Conservation (phyloP, 345 rosid species). For the Bretschneidera sinensis region DNA sequence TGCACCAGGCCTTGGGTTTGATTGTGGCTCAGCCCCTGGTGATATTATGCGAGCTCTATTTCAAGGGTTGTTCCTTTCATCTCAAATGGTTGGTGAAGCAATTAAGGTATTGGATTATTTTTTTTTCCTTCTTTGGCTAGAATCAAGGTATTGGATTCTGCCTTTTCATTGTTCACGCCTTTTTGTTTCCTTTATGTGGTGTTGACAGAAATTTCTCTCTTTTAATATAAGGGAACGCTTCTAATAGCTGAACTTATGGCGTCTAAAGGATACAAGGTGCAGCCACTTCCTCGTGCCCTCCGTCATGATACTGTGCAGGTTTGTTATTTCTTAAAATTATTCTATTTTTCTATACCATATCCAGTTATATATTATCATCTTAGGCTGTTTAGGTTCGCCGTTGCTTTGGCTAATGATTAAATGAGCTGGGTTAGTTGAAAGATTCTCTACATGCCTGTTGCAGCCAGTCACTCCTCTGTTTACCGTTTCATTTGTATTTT, state of each 20-base stretch:
- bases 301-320: slow-evolving; percentile 70
- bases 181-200: not conserved
- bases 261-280: slow-evolving; percentile 58
- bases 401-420: not conserved
- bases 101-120: too few species aligned
- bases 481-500: too few species aligned
- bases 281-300: slow-evolving; percentile 51
- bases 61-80: slow-evolving; percentile 59
- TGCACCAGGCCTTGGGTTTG: slow-evolving; percentile 64
- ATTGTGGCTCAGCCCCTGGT: slow-evolving; percentile 65
- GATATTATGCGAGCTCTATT: slow-evolving; percentile 53
- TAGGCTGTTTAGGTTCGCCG: not conserved
- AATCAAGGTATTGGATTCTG: slow-evolving; percentile 38
- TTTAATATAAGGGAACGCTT: slow-evolving; percentile 41
- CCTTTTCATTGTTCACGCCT: slow-evolving; percentile 7
- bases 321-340: not conserved
- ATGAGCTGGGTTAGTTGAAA: not conserved
- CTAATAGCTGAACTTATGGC: slow-evolving; percentile 68
- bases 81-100: slow-evolving; percentile 80
- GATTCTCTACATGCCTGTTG: not conserved
- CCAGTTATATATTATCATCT: not conserved
- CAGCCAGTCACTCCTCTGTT: too few species aligned
- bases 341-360: not conserved
- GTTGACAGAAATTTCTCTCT: slow-evolving; percentile 9
- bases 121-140: too few species aligned